Conservation (phyloP, 371 early-diverging fungal species). For the Syncephalastrum contaminatum region DNA sequence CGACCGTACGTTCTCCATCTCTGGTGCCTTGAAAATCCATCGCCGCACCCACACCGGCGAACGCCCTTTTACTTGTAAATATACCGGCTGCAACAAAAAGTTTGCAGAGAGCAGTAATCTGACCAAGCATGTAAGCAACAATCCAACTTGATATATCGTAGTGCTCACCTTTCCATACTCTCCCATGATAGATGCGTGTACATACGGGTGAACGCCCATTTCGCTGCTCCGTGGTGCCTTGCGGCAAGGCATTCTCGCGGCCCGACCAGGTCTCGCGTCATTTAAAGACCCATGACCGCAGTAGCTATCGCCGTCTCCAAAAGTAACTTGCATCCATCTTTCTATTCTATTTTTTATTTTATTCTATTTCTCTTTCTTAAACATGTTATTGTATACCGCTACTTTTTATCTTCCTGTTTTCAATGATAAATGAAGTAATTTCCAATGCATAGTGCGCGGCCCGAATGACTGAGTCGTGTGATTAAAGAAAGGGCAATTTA, state of each 20-base stretch:
- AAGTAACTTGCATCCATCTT: not conserved
- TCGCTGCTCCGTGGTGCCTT: constrained; percentile 57
- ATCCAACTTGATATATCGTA: not conserved
- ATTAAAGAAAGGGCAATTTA: too few species aligned
- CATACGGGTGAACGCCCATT: constrained; percentile 75
- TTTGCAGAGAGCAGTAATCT: constrained; percentile 80
- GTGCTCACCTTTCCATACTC: not conserved
- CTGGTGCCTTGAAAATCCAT: constrained; percentile 72
- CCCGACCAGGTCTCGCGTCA: constrained; percentile 69
- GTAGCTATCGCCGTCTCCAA: constrained; percentile 5
- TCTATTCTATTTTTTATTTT: too few species aligned
- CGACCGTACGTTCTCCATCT: constrained; percentile 71
- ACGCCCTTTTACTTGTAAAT: constrained; percentile 76
- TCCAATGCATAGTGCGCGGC: too few species aligned
- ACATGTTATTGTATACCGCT: too few species aligned
- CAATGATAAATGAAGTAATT: too few species aligned
- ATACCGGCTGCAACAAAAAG: constrained; percentile 67
- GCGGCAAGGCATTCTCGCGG: constrained; percentile 68
- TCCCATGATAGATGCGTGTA: constrained; percentile 48
- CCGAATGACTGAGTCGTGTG: too few species aligned
- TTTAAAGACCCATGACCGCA: constrained; percentile 34
- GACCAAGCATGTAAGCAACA: constrained; percentile 67
- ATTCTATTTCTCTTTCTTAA: too few species aligned
- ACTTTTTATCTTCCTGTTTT: too few species aligned
- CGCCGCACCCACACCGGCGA: constrained; percentile 68